Percentiles rank a stretch among this genome's conserved stretches.
phyloP scores from a whole-genome alignment of 306 rosid species.

The Fragaria iinumae region DNA sequence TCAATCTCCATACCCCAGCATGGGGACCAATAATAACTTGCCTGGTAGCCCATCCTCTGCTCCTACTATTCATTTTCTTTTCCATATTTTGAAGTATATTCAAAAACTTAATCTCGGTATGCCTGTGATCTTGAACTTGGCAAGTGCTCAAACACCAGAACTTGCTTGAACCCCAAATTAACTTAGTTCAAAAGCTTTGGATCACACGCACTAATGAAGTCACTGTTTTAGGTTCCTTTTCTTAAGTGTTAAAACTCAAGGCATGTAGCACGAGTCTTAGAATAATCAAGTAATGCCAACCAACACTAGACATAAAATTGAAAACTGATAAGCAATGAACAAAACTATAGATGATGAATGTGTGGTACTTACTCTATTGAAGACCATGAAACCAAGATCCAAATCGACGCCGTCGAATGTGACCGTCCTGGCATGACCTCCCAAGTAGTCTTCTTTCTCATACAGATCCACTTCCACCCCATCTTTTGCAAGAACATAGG shows the following conservation, averaged over 20 bases:
- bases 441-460: slow-evolving; percentile 70
- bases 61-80: neutral
- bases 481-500: slow-evolving; percentile 30
- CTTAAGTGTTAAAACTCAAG: neutral
- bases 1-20: neutral
- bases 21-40: slow-evolving; percentile 1
- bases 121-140: neutral
- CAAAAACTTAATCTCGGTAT: neutral
- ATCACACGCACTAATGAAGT: neutral
- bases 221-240: neutral
- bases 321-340: neutral
- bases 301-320: neutral
- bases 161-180: neutral
- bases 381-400: slow-evolving; percentile 90
- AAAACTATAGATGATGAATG: neutral
- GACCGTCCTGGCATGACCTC: slow-evolving; percentile 59
- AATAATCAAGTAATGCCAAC: neutral
- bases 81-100: neutral
- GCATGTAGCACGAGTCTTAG: neutral
- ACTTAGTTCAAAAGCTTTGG: neutral
- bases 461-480: slow-evolving; percentile 50
- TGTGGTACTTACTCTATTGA: slow-evolving; percentile 59
- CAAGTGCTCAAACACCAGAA: neutral
- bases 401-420: slow-evolving; percentile 55
- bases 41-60: neutral